Percentiles rank a stretch among this genome's conserved stretches.
Conservation (phyloP, 192 early-diverging fungal genomes). For the Mortierella alpina region DNA sequence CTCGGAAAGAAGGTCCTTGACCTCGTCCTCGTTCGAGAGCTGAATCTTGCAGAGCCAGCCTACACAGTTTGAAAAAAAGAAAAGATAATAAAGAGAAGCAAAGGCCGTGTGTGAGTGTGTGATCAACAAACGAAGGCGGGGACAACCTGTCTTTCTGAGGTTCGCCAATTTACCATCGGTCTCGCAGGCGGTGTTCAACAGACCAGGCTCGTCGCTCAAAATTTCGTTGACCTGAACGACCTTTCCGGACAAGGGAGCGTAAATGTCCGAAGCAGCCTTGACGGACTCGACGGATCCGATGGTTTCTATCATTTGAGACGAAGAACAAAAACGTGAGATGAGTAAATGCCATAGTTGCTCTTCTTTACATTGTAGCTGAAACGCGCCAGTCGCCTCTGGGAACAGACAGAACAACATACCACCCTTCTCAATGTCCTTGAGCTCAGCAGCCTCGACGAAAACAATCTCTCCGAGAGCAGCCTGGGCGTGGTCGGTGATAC, state of each 20-base stretch:
- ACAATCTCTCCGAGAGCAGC: slow-evolving; percentile 94
- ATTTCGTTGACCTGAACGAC: slow-evolving; percentile 81
- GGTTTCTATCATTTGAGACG: slow-evolving; percentile 10
- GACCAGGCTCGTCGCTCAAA: slow-evolving; percentile 73
- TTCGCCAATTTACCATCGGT: slow-evolving; percentile 65
- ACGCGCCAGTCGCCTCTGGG: neutral
- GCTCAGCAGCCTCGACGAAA: slow-evolving; percentile 87
- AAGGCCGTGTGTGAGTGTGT: neutral
- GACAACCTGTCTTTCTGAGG: too few species aligned
- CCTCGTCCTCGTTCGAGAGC: slow-evolving; percentile 71
- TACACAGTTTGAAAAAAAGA: slow-evolving; percentile 38
- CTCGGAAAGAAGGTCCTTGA: slow-evolving; percentile 80
- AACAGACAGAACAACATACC: slow-evolving; percentile 56
- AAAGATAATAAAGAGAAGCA: slow-evolving; percentile 1
- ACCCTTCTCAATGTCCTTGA: slow-evolving; percentile 66
- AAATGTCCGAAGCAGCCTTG: slow-evolving; percentile 95
- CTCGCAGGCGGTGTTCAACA: slow-evolving; percentile 85
- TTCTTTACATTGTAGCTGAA: neutral
- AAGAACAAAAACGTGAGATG: neutral
- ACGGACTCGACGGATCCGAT: slow-evolving; percentile 90
- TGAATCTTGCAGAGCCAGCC: slow-evolving; percentile 96
- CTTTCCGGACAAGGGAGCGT: slow-evolving; percentile 85
- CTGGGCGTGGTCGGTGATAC: slow-evolving; percentile 94
- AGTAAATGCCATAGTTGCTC: too few species aligned
- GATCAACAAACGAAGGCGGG: neutral